Evolutionary conservation across 257 asterid species (phyloP), one percentile per base, ranked within the genome.

Genomic region (Striga asiatica): DNA sequence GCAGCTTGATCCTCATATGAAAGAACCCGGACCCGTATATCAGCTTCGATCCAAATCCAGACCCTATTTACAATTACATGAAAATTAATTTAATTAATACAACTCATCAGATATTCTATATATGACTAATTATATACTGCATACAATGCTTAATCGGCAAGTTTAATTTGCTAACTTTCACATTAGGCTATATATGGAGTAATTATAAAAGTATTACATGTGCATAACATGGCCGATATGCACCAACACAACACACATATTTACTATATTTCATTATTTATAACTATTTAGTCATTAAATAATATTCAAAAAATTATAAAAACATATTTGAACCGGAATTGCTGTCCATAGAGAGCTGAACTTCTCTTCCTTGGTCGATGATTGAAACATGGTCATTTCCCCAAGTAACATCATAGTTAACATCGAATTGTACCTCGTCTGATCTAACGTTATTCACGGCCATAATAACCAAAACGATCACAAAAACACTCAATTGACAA

Each of bases 11-110:
- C 56, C 58, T 74, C 89, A 84, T 55, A 12, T 76, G 72, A 37
- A 88, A 79, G 63, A 75, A 80, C 22, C 96, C 93, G 2, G 96
- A 78, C 45, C 77, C 85, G 22, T 76, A 84, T 23, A 67, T 72
- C 53, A 32, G 37, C 74, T 76, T 83, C 1, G 94, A 83, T 53
- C 50, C 86, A 65, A 86, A 79, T 2, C 94, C 96, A 47, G 96
- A 63, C 51, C 96, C 96, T 86, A 23, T 3, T 35, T 7, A 18
- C 8, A 51, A 7, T 31, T 32, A 12, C 41, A 52, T 27, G 4
- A 25, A 34, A 60, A n/a, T 0, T 31, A 3, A 46, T 24, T 12
- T n/a, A 29, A 29, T 29, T 29, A 1, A 29, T 29, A 29, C n/a
- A n/a, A n/a, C n/a, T n/a, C n/a, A n/a, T n/a, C n/a, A n/a, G n/a